These are phyloP conservation scores for Mesembryanthemum crystallinum DNA, from an alignment of 148 eudicot species.

Conservation along the genomic window DNA sequence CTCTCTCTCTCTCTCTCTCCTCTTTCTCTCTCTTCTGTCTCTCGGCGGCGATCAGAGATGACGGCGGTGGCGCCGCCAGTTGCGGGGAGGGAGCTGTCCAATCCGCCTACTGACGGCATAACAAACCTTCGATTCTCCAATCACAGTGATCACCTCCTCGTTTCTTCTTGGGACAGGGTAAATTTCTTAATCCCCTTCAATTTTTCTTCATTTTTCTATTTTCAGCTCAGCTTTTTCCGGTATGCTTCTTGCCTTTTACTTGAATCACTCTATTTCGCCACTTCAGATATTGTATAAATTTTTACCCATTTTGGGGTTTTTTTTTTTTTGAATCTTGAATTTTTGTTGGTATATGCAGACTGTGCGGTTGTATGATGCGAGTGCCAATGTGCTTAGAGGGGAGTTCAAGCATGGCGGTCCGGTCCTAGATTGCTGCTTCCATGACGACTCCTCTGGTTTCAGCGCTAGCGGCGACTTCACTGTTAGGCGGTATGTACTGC, in stretches of 20 bases:
- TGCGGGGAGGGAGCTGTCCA: conserved; percentile 60
- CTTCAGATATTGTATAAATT: background rate
- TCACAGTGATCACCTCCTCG: conserved; percentile 83
- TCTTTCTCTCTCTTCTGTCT: background rate
- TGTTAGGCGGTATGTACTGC: conserved; percentile 68
- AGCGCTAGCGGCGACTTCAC: conserved; percentile 72
- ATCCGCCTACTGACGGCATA: conserved; percentile 80
- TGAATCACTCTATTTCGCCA: too few species aligned
- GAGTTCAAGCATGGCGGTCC: conserved; percentile 89
- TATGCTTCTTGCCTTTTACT: too few species aligned
- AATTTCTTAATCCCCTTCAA: background rate
- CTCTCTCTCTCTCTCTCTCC: background rate
- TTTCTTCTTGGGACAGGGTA: conserved; percentile 92
- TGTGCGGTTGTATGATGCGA: conserved; percentile 86
- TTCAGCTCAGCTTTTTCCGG: too few species aligned
- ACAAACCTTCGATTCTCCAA: conserved; percentile 74
- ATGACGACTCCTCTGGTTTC: conserved; percentile 87
- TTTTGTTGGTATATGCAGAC: conserved; percentile 35
- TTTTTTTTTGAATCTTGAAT: background rate
- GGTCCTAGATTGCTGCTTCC: conserved; percentile 95
- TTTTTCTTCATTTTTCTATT: too few species aligned
- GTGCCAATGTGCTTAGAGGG: conserved; percentile 71
- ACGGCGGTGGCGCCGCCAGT: conserved; percentile 56
- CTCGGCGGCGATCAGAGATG: too few species aligned
- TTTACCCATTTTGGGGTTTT: background rate